Percentiles rank a stretch among this genome's conserved stretches.
Conservation (phyloP, 176 grass and related monocot genomes). For the Tillandsia leiboldiana region DNA sequence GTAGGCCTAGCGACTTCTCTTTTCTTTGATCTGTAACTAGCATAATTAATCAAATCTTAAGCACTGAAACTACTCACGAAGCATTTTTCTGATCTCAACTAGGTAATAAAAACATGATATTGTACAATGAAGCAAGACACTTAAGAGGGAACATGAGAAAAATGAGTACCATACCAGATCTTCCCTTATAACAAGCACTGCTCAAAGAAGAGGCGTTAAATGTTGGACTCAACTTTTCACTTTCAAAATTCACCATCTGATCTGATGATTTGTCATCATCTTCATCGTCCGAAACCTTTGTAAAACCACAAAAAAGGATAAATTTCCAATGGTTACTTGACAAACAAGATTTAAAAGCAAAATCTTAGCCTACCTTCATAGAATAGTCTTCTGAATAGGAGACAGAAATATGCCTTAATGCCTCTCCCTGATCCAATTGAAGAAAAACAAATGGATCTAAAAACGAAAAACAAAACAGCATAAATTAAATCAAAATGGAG, state of each 20-base stretch:
- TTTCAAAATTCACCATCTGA: slow-evolving; percentile 33
- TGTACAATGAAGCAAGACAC: background rate
- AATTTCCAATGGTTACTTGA: background rate
- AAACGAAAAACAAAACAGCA: background rate
- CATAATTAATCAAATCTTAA: background rate
- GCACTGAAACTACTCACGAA: too few species aligned
- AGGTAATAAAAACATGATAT: slow-evolving; percentile 6
- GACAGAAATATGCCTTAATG: slow-evolving; percentile 29
- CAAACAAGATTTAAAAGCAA: background rate
- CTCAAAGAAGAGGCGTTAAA: slow-evolving; percentile 19
- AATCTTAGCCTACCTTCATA: slow-evolving; percentile 26
- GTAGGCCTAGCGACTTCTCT: slow-evolving; percentile 77
- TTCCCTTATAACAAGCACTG: slow-evolving; percentile 17
- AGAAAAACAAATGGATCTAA: background rate
- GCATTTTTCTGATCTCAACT: background rate
- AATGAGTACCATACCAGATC: slow-evolving; percentile 42
- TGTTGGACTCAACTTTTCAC: slow-evolving; percentile 34
- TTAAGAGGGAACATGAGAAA: background rate
- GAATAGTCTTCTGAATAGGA: slow-evolving; percentile 23
- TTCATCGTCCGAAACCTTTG: slow-evolving; percentile 52
- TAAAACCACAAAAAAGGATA: slow-evolving; percentile 6
- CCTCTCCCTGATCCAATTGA: slow-evolving; percentile 38
- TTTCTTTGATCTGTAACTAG: slow-evolving; percentile 47
- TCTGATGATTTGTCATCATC: slow-evolving; percentile 48
- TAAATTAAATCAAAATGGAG: background rate